Evolutionary conservation across 2,329 filamentous ascomycete species (phyloP), one percentile per base, ranked within the genome.

Genomic region (Pseudogymnoascus sp.): DNA sequence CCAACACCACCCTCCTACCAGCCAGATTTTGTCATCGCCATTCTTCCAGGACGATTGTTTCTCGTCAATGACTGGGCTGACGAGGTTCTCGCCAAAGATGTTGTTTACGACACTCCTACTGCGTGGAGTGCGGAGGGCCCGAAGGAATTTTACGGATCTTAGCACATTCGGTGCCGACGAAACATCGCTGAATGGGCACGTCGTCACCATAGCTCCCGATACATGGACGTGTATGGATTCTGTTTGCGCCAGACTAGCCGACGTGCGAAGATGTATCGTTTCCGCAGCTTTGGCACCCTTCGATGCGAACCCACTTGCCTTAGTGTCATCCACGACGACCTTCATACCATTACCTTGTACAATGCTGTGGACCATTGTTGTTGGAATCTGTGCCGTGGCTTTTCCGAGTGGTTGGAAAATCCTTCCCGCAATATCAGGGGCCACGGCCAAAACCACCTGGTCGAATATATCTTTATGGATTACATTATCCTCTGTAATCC

Each of bases 1-100:
- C 82, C 82, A 84, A 64, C 81, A 85, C 82, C 82, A 85, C 0
- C 80, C 79, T 5, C 82, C 82, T 0, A 76, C 74, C 10, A 84
- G 65, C 75, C 77, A 84, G 0, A 85, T 76, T 38, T 76, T 74
- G 6, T 75, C 74, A 57, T 81, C 72, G 0, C 81, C 81, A 61
- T 81, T 84, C 6, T 68, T 73, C 80, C 81, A 84, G 19, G 59
- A 48, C 13, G 33, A 15, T 59, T 70, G 68, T 15, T 68, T 61
- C 45, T 64, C 60, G 7, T 62, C 59, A 19, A 59, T 30, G 10
- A 65, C 59, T 5, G 23, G 38, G 15, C 21, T 34, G 8, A 38
- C 30, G 12, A 33, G 15, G 45, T 62, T 56, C 9, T 26, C 59
- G 57, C 59, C 66, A 63, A 82, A 77, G 9, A 82, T 74, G 21